Conservation (phyloP, 2,329 filamentous ascomycete species). For the Massarina eburnea region DNA sequence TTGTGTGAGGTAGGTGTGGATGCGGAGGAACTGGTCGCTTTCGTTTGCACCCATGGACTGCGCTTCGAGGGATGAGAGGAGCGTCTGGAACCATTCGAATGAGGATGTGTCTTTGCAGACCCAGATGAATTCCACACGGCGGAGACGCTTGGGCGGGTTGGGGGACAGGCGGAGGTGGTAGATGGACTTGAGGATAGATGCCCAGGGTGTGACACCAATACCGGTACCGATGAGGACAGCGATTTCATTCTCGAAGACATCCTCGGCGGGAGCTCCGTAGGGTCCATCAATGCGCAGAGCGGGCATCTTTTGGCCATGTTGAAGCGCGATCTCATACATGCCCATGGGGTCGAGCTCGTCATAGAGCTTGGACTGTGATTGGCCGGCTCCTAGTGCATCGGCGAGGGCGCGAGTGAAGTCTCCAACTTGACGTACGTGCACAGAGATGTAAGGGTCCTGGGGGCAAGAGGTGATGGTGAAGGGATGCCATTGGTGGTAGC, state of each 20-base stretch:
- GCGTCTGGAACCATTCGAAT: constrained; percentile 98
- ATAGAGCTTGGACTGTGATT: constrained; percentile 84
- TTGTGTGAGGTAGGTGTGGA: constrained; percentile 97
- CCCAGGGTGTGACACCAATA: constrained; percentile 87
- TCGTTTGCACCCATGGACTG: constrained; percentile 69
- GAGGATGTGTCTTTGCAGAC: constrained; percentile 93
- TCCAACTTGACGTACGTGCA: constrained; percentile 94
- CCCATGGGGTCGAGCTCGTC: constrained; percentile 88
- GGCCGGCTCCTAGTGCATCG: constrained; percentile 88
- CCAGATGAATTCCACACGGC: constrained; percentile 98
- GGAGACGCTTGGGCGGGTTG: constrained; percentile 84
- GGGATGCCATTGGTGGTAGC: constrained; percentile 92
- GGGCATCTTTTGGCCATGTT: constrained; percentile 93
- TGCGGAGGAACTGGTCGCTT: constrained; percentile 82
- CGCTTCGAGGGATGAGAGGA: constrained; percentile 85
- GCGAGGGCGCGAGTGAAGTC: constrained; percentile 96
- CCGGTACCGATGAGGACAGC: constrained; percentile 83
- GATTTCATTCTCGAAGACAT: constrained; percentile 93
- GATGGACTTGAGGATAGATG: constrained; percentile 91
- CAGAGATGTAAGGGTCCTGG: constrained; percentile 89
- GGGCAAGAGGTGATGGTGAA: constrained; percentile 99
- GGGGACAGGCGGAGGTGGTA: constrained; percentile 92
- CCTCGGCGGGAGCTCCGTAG: constrained; percentile 94
- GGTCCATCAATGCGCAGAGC: constrained; percentile 87
- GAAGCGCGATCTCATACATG: constrained; percentile 96